Evolutionary conservation across 1,284 basidiomycete species (phyloP).

Genomic region (Jaminaea rosea): DNA sequence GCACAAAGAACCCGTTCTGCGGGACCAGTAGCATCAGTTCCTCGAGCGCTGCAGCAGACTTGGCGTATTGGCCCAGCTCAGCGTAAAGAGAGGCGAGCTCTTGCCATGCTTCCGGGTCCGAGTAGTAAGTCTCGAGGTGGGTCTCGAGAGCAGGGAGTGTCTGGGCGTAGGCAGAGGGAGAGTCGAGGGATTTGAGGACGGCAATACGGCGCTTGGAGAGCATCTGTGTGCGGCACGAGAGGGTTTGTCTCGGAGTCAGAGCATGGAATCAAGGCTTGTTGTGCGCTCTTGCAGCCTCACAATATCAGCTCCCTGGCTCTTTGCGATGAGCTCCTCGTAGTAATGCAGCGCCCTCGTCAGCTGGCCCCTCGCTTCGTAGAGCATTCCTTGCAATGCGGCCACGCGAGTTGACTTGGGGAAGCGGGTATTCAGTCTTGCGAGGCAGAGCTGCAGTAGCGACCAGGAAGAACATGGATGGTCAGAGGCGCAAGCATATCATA

Average conservation of each 20-base stretch:
- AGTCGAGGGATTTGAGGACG: conserved; percentile 48
- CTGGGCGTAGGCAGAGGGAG: conserved; percentile 27
- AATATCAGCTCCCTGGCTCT: conserved; percentile 61
- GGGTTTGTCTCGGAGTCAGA: neutral
- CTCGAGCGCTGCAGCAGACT: conserved; percentile 64
- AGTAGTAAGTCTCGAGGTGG: conserved; percentile 86
- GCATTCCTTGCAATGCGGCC: conserved; percentile 70
- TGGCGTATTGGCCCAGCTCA: conserved; percentile 56
- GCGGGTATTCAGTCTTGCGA: conserved; percentile 59
- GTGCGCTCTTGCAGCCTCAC: conserved; percentile 57
- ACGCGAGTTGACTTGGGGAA: conserved; percentile 79
- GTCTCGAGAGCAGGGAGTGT: conserved; percentile 67
- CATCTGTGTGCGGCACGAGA: conserved; percentile 53
- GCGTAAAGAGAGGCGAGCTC: conserved; percentile 84
- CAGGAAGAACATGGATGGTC: neutral
- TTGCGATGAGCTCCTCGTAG: conserved; percentile 62
- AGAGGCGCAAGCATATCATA: neutral
- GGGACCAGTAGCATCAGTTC: conserved; percentile 73
- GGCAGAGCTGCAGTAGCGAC: conserved; percentile 54
- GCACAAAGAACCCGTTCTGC: conserved; percentile 71
- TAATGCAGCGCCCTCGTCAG: conserved; percentile 54
- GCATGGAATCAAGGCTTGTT: neutral
- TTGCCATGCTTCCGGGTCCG: conserved; percentile 83
- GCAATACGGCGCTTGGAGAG: conserved; percentile 76
- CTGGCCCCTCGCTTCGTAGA: conserved; percentile 64